Base-by-base conservation (phyloP, 371 early-diverging fungal species). In the Mucor sp. region DNA sequence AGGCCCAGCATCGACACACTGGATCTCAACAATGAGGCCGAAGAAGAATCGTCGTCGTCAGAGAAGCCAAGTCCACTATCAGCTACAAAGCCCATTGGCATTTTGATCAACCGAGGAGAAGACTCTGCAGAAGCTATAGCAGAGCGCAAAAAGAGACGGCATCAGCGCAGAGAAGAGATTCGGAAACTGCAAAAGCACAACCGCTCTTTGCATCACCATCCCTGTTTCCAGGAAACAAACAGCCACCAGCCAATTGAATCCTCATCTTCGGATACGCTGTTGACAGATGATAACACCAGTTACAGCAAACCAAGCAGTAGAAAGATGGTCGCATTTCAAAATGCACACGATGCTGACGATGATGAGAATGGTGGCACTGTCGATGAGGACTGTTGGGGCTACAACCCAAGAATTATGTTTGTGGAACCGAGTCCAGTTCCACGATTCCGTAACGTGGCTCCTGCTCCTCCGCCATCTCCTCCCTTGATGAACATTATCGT, bases 371-470 rank as follows among this genome's bases (percentile, higher is more conserved):
- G 12, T 25, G 50, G 50, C 25, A 23, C 50, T 27, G 35, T 23
- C 21, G 69, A 65, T 33, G 68, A 65, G 48, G 72, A 59, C 28
- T 39, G 60, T 27, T 56, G 53, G 33, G 60, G 41, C 6, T 60
- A 56, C 17, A 65, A 70, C 19, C 75, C 72, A 41, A 67, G 80
- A 56, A 80, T 82, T n/a, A 76, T 75, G 44, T 82, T 82, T 75
- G 63, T 76, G 23, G 78, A 77, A 59, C 74, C 80, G 6, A 80
- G 80, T 62, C 83, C 83, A 43, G 79, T 82, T 21, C 83, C 83
- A 55, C 69, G 80, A 35, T 80, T 81, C 53, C 82, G 82, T 37
- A 81, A 81, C 59, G 77, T 63, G 30, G 72, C 79, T 25, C 81
- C 81, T 12, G 75, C 77, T 4, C 78, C 81, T n/a, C 82, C 82